These are phyloP conservation scores for Hevea brasiliensis DNA, from an alignment of 345 rosid genomes.

Conservation along the genomic window DNA sequence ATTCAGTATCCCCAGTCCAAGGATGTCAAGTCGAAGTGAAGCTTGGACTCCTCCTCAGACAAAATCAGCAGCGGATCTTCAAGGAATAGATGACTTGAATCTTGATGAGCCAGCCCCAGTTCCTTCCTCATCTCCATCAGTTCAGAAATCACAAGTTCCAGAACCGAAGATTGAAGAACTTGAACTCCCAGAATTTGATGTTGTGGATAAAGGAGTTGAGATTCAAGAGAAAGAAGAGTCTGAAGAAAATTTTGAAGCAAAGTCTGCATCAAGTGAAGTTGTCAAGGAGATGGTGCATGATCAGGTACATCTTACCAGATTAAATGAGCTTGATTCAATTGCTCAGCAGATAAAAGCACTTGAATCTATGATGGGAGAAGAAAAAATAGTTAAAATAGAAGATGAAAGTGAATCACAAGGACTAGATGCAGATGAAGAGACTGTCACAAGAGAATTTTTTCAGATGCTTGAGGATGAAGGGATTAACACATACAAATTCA, in stretches of 20 bases:
- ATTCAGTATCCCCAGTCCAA: conserved; percentile 88
- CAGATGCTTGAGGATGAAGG: conserved; percentile 82
- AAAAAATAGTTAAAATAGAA: conserved; percentile 35
- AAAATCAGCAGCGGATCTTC: conserved; percentile 48
- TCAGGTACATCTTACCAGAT: conserved; percentile 54
- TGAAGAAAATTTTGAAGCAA: conserved; percentile 43
- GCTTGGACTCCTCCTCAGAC: conserved; percentile 65
- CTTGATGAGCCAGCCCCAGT: conserved; percentile 73
- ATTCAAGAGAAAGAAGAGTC: conserved; percentile 58
- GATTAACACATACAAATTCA: conserved; percentile 28
- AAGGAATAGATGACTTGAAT: conserved; percentile 77
- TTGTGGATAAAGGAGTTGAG: conserved; percentile 90
- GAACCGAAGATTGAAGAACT: conserved; percentile 53
- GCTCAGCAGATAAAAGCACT: conserved; percentile 92
- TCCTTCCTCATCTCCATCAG: conserved; percentile 21
- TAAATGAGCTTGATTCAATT: conserved; percentile 80
- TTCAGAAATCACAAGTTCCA: conserved; percentile 43
- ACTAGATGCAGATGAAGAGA: conserved; percentile 81
- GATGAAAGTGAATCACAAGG: conserved; percentile 57
- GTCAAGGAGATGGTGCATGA: conserved; percentile 71
- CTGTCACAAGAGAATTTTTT: conserved; percentile 81
- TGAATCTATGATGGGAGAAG: conserved; percentile 77
- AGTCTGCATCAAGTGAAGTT: conserved; percentile 54
- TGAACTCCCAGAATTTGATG: conserved; percentile 75
- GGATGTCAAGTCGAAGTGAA: conserved; percentile 53